A percentile compares a stretch with the other conserved stretches of the same genome.
phyloP scores from a whole-genome alignment of 2,329 filamentous ascomycete genomes.

The Xylaria sp. region DNA sequence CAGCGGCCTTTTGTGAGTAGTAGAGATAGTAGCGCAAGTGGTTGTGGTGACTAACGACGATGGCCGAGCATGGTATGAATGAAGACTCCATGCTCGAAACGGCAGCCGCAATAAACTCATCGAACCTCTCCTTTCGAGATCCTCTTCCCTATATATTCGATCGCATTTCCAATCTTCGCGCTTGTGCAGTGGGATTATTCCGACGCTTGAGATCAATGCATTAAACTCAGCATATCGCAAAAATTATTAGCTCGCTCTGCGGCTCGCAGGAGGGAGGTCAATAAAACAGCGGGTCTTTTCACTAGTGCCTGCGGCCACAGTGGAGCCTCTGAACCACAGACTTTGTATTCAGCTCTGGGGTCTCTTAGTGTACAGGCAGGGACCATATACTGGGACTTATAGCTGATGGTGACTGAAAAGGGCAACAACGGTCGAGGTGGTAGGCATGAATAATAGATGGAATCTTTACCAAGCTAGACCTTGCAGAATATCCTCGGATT shows the following conservation, averaged over 20 bases:
- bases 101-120: conserved; percentile 45
- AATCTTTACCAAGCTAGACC: no score
- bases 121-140: conserved; percentile 33
- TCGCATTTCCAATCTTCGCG: conserved; percentile 4
- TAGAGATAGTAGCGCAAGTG: not conserved
- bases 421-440: no score
- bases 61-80: conserved; percentile 41
- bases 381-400: not conserved
- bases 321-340: not conserved
- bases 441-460: no score
- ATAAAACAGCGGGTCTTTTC: conserved; percentile 4
- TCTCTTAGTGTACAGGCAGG: not conserved
- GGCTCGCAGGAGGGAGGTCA: not conserved
- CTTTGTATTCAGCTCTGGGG: not conserved
- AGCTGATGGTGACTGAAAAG: not conserved
- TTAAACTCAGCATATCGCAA: conserved; percentile 4
- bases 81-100: conserved; percentile 47
- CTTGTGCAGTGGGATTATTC: not conserved
- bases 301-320: not conserved
- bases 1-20: not conserved
- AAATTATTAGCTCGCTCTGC: conserved; percentile 21
- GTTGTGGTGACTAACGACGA: conserved; percentile 24
- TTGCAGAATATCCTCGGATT: no score
- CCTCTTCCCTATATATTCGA: conserved; percentile 29
- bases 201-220: not conserved